Conservation (phyloP, 306 rosid species). For the Cicer yamashitae region DNA sequence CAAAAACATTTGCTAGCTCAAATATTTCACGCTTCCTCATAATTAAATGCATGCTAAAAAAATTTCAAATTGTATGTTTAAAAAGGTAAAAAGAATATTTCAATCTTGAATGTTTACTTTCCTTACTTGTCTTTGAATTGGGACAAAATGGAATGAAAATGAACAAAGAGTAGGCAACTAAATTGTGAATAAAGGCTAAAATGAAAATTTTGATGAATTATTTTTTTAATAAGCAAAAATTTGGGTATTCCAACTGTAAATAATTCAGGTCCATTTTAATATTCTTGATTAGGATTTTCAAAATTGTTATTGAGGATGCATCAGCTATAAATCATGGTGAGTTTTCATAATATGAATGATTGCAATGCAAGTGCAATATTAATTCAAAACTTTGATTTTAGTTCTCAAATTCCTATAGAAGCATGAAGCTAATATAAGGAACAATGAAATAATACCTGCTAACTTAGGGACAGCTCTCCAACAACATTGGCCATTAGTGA, state of each 20-base stretch:
- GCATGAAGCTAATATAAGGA: neutral
- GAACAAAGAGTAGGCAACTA: neutral
- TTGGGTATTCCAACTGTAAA: too few species aligned
- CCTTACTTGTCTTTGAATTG: neutral
- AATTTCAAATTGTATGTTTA: neutral
- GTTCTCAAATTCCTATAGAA: neutral
- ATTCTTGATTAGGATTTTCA: neutral
- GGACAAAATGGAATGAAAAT: constrained; percentile 3
- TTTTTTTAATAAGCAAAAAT: too few species aligned
- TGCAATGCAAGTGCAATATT: neutral
- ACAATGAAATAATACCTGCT: constrained; percentile 60
- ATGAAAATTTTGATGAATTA: neutral
- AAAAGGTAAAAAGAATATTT: neutral
- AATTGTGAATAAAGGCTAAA: neutral
- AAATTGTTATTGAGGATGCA: neutral
- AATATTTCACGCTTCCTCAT: neutral
- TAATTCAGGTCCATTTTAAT: neutral
- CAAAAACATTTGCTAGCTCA: constrained; percentile 4
- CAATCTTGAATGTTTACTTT: constrained; percentile 14
- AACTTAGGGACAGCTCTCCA: constrained; percentile 98
- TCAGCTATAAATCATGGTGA: neutral
- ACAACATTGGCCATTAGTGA: constrained; percentile 90
- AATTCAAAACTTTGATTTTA: neutral
- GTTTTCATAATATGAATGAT: neutral
- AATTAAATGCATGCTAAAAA: neutral